Conservation (phyloP, 306 rosid species). For the Cicer chorassanicum region DNA sequence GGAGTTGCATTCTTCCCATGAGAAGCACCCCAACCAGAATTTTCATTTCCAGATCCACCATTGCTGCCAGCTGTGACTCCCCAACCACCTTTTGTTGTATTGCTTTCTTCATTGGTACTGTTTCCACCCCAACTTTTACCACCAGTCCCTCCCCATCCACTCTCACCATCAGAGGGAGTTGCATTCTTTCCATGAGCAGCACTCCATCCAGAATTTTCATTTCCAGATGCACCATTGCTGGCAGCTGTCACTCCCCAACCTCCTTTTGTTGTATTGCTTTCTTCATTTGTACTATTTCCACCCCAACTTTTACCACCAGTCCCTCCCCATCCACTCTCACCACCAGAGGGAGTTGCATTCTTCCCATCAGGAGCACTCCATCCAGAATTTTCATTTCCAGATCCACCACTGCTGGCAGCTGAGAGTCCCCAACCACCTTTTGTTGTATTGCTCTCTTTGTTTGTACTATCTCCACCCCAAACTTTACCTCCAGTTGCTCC, state of each 20-base stretch:
- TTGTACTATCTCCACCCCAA: slow-evolving; percentile 32
- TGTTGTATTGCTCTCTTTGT: not conserved
- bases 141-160: slow-evolving; percentile 1
- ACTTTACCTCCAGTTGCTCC: slow-evolving; percentile 5
- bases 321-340: slow-evolving; percentile 24
- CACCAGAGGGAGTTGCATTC: slow-evolving; percentile 29
- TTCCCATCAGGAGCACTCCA: slow-evolving; percentile 12
- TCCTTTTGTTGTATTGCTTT: not conserved
- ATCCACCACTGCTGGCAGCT: slow-evolving; percentile 6
- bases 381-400: slow-evolving; percentile 31
- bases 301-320: slow-evolving; percentile 27
- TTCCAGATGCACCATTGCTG: slow-evolving; percentile 17
- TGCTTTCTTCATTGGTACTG: slow-evolving; percentile 7
- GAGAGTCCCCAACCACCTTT: slow-evolving; percentile 6
- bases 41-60: slow-evolving; percentile 32
- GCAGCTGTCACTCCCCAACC: slow-evolving; percentile 17
- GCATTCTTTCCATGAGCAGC: not conserved
- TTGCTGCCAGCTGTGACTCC: slow-evolving; percentile 5
- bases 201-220: slow-evolving; percentile 15
- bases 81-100: not conserved
- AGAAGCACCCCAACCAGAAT: slow-evolving; percentile 22
- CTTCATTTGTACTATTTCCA: slow-evolving; percentile 17
- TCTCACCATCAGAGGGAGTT: not conserved
- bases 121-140: slow-evolving; percentile 27
- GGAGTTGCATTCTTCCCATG: slow-evolving; percentile 18